Conservation (phyloP, 208 protist genomes). For the Acanthamoeba quina region DNA sequence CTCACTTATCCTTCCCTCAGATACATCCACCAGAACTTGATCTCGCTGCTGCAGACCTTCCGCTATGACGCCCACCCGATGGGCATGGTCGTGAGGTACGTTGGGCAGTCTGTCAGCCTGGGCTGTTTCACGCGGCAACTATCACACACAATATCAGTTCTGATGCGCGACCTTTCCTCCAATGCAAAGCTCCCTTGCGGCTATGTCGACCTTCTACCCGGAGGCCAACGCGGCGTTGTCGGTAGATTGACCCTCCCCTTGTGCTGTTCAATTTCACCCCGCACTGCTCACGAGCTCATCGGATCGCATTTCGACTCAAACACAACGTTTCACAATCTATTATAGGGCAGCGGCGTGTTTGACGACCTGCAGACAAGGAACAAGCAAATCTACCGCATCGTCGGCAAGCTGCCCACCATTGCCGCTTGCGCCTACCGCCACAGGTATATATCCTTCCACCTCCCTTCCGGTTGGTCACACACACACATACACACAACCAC, state of each 20-base stretch:
- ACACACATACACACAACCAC: no score
- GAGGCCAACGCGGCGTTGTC: conserved; percentile 84
- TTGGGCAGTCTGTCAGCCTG: no score
- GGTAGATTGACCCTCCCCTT: conserved; percentile 6
- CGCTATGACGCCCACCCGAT: conserved; percentile 90
- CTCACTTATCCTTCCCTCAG: neutral
- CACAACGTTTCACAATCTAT: no score
- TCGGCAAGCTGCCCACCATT: conserved; percentile 91
- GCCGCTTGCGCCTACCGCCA: conserved; percentile 91
- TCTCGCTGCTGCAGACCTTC: conserved; percentile 86
- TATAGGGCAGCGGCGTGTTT: conserved; percentile 76
- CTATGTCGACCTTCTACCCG: conserved; percentile 85
- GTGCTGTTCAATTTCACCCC: no score
- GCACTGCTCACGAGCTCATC: no score
- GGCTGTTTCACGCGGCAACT: no score
- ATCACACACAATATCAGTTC: no score
- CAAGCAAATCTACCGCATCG: conserved; percentile 89
- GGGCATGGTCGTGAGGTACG: conserved; percentile 84
- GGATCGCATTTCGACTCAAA: no score
- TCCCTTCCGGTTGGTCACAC: neutral
- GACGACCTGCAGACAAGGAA: conserved; percentile 82
- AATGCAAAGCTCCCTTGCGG: conserved; percentile 74
- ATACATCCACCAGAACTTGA: conserved; percentile 86
- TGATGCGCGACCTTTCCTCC: no score
- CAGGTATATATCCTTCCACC: conserved; percentile 51